A percentile compares a stretch with the other conserved stretches of the same genome.
These are phyloP conservation scores for Ceratocystis albifundus DNA, from an alignment of 2,329 filamentous ascomycete species.

Conservation along the genomic window DNA sequence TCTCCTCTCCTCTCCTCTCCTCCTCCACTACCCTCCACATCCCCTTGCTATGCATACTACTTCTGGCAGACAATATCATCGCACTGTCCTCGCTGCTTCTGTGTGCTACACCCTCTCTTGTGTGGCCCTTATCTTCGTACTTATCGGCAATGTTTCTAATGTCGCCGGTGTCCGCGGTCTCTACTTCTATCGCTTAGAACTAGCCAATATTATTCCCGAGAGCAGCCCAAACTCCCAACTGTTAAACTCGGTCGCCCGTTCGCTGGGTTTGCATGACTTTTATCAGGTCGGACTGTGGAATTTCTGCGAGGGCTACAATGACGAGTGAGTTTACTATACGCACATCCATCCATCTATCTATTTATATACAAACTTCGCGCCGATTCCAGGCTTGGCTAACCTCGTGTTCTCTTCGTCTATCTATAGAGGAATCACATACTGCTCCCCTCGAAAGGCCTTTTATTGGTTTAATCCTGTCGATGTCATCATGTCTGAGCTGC, in stretches of 20 bases:
- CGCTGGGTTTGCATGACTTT: slow-evolving; percentile 82
- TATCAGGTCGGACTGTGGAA: slow-evolving; percentile 89
- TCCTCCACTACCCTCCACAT: not conserved
- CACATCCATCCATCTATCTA: not conserved
- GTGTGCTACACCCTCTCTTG: slow-evolving; percentile 62
- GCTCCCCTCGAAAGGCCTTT: slow-evolving; percentile 55
- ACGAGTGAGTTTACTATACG: slow-evolving; percentile 38
- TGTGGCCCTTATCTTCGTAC: slow-evolving; percentile 67
- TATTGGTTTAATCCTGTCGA: slow-evolving; percentile 90
- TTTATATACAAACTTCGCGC: not conserved
- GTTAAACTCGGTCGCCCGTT: slow-evolving; percentile 78
- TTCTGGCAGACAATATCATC: slow-evolving; percentile 32
- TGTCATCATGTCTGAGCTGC: slow-evolving; percentile 66
- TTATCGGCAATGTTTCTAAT: slow-evolving; percentile 62
- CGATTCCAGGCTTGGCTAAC: not conserved
- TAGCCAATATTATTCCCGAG: slow-evolving; percentile 67
- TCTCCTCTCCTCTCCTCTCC: not conserved
- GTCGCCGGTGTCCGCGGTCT: slow-evolving; percentile 52
- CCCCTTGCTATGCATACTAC: slow-evolving; percentile 19
- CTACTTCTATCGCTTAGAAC: slow-evolving; percentile 76
- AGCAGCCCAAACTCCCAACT: slow-evolving; percentile 59
- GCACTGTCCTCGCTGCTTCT: slow-evolving; percentile 53
- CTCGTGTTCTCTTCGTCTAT: not conserved
- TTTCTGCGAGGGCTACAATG: slow-evolving; percentile 76
- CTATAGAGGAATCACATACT: slow-evolving; percentile 57